Evolutionary conservation across 805 yeast species (phyloP), one percentile per base, ranked within the genome.

Genomic region (Kluyveromyces aestuarii): DNA sequence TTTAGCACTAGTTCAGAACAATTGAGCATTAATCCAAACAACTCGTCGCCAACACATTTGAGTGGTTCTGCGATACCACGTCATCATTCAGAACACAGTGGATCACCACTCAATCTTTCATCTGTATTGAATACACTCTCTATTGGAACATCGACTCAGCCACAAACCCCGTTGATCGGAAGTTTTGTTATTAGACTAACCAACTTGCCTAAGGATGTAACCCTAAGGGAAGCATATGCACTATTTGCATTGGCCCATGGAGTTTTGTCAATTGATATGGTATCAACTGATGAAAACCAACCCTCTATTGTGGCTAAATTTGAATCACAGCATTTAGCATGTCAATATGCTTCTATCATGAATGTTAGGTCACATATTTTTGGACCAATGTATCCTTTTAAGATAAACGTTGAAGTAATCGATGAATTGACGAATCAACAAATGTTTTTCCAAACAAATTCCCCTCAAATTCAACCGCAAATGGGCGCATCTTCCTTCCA

Each of bases 241-340:
- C 73, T 85, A 8, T 85, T 85, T 61, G 76, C 91, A 6, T 67
- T 85, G 48, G 85, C 87, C n/a, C 67, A 72, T 52, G 87, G 82
- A 55, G 82, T 82, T 43, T 53, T 74, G 36, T 72, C 67, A 49
- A 67, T 80, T 39, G 84, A 79, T 48, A 55, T 79, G 37, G 58
- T 67, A 25, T 19, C 52, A 8, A 39, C 51, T 18, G 47, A 46
- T 21, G 42, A 52, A 37, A 57, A 54, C 50, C 44, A 60, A 46
- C 73, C 73, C 6, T 66, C 66, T 9, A 67, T 76, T 14, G 61
- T 66, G 40, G 80, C 81, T 0, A 72, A 63, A 50, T 75, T 77
- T 54, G 70, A 62, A 47, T 70, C 79, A 1, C 53, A 73, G 14
- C 64, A 69, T 19, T 55, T 73, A 39, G 81, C 77, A 51, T 57